Base-by-base conservation (phyloP, 169 alveolate species). In the Eimeria falciformis region DNA sequence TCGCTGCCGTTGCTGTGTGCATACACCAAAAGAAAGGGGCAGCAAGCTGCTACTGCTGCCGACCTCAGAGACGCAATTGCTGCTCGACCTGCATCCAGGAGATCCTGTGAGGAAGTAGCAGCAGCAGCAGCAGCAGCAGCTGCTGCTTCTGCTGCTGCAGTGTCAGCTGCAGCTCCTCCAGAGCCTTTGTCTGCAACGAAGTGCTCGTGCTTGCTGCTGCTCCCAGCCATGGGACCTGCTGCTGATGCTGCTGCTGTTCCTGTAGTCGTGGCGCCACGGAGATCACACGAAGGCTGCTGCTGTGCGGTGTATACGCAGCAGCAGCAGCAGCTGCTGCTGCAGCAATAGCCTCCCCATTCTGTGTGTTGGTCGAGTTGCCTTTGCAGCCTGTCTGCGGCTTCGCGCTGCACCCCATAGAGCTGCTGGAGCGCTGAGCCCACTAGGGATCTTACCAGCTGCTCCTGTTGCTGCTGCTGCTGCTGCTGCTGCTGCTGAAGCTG, bases 1-100 rank as follows among this genome's bases (percentile, higher is more conserved):
- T 95, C 96, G 81, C 93, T 94, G 29, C 96, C 96, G 62, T 95
- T 95, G 18, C 95, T 96, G 45, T 94, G 96, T 7, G 96, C 96
- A 62, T 94, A 94, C 21, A 94, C 86, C 37, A 94, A 56, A 25
- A 94, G 83, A 6, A 69, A 77, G 37, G 91, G 84, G 21, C 93
- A 47, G 33, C 58, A 23, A 21, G 43, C 69, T 29, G 53, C 89
- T 6, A 27, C 40, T 4, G 89, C 71, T n/a, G 89, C 58, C n/a
- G 69, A 43, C 25, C 75, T 23, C 33, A 18, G 45, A 9, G 33
- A 27, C n/a, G 56, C 25, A 27, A 43, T 7, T 11, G 82, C 82
- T 45, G 33, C 23, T 11, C 14, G 25, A 21, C 45, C 62, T 17
- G 55, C 56, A 23, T 33, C 33, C 55, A 33, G 47, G 11, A 68